Evolutionary conservation across 768 basidiomycete genomes (phyloP).

Genomic region (Paxillus ammoniavirescens): DNA sequence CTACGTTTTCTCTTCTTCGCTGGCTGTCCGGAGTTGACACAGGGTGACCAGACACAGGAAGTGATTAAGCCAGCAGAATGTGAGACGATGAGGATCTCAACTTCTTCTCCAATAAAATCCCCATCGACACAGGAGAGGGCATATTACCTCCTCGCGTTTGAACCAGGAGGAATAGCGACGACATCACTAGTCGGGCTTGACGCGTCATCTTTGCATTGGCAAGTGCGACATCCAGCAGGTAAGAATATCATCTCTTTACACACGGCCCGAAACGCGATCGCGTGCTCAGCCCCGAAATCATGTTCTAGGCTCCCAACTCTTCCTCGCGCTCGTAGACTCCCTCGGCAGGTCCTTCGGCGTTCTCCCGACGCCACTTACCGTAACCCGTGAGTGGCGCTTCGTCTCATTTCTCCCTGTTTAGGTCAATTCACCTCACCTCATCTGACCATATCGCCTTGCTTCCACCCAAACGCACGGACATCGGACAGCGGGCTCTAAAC

Average conservation of each 20-base stretch:
- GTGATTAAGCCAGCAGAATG: constrained; percentile 12
- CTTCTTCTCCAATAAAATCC: not conserved
- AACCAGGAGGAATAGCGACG: constrained; percentile 34
- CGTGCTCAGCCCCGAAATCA: not conserved
- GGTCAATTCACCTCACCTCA: not conserved
- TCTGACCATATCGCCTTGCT: not conserved
- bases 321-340: constrained; percentile 45
- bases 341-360: constrained; percentile 43
- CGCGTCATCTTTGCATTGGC: constrained; percentile 35
- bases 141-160: constrained; percentile 43
- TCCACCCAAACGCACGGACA: not conserved
- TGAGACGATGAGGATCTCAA: constrained; percentile 7
- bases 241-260: constrained; percentile 11
- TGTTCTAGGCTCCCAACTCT: constrained; percentile 39
- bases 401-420: not conserved
- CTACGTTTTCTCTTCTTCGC: not conserved
- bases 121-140: constrained; percentile 19
- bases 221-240: constrained; percentile 40
- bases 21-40: not conserved
- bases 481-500: constrained; percentile 26
- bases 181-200: constrained; percentile 36
- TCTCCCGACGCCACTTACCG: constrained; percentile 32
- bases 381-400: constrained; percentile 31
- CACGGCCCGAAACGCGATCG: not conserved
- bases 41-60: not conserved